Evolutionary conservation across 2,329 filamentous ascomycete genomes (phyloP), one percentile per base, ranked within the genome.

Genomic region (Clarireedia monteithiana): DNA sequence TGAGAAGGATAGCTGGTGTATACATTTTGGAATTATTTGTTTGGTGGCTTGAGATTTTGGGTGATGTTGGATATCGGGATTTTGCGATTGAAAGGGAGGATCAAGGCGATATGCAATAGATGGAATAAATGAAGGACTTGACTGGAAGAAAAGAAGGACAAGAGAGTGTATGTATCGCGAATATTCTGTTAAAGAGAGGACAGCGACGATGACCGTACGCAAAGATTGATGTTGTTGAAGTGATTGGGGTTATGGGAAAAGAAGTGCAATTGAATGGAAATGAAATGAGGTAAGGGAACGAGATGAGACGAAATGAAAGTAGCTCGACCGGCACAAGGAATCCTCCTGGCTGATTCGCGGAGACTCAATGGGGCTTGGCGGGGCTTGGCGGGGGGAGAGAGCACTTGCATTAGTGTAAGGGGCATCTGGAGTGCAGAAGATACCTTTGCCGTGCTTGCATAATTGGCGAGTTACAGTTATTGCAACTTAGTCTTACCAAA

Each of bases 1-100:
- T 52, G 51, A 63, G 42, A 46, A 66, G 56, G 55, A 58, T 58
- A n/a, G 60, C 58, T 48, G 62, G 59, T 44, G 60, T 53, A 50
- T 61, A 59, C 60, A 66, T 66, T 26, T 49, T 62, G 60, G 48
- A 55, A 50, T 48, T 34, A 34, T 17, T 50, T 55, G 49, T 45
- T 36, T 17, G 36, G 38, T 23, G 46, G 17, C 26, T 45, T 27
- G 5, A 14, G 30, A 34, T 34, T 34, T 34, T 26, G 50, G 20
- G 7, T 12, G 20, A 34, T 50, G 40, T 48, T 34, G 26, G 24
- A 17, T 9, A 27, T 17, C 36, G 26, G 26, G 50, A 20, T 15
- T 30, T 47, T 4, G 30, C 1, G 34, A 24, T 34, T 30, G 17
- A 40, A 45, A 23, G 27, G 39, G 14, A 12, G 23, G 26, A 34